Base-by-base conservation (phyloP, 2,329 filamentous ascomycete species). In the Verticillium albo-atrum region DNA sequence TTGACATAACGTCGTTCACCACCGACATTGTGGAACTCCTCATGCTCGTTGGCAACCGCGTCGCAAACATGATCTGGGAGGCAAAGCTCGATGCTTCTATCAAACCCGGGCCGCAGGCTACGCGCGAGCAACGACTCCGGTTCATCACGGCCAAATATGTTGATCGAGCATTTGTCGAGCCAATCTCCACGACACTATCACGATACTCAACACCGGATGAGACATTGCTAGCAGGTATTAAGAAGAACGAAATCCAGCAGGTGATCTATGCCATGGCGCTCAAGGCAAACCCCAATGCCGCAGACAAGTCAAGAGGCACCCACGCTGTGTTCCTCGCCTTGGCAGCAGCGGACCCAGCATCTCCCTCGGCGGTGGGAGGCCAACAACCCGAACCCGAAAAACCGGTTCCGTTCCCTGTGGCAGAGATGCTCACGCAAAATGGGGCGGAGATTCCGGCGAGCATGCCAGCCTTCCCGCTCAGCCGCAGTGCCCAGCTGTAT, bases 31-130 rank as follows among this genome's bases (percentile, higher is more conserved):
- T 99, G 72, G 96, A 99, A 71, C 83, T 99, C 54, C 82, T 99
- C 50, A 80, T 97, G 60, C 87, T 94, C 60, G 87, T 99, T 63
- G 96, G 96, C 63, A 99, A 99, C 72, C 87, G 93, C 56, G 87
- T 97, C 56, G 95, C 93, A 67, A 99, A 99, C 74, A 94, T 94
- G 88, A 83, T 99, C 23, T 99, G 93, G 92, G 95, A 99, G 77
- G 89, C 92, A 15, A 90, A 79, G 62, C 81, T 98, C 26, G 92
- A 97, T 61, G 82, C 83, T 26, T 77, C 82, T 6, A 69, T 84
- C 53, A 98, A 97, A 71, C 92, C 92, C 4, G 78, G 81, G 1
- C 83, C 91, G 0, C 87, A 89, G 66, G 91, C 93, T 26, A 93
- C 88, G 6, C 86, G 95, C 47, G 95, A 99, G 72, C 91, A 97